phyloP scores from a whole-genome alignment of 1,139 yeast genomes.

The Pichia sp. region DNA sequence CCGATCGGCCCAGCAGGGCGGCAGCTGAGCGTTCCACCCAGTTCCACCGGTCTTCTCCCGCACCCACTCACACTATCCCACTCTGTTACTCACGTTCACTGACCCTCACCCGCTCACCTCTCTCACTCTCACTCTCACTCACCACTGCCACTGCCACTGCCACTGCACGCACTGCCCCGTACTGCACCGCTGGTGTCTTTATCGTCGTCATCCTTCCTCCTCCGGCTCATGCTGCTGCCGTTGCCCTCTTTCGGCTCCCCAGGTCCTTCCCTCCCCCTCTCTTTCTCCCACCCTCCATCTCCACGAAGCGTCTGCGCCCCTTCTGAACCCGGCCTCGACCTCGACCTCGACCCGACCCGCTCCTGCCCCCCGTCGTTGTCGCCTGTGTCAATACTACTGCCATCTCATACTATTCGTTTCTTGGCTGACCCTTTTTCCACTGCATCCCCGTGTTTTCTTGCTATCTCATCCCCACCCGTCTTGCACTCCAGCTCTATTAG shows the following conservation, averaged over 20 bases:
- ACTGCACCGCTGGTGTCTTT: not conserved
- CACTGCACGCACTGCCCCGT: too few relatives aligned
- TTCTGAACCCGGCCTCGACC: not conserved
- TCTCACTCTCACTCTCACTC: too few relatives aligned
- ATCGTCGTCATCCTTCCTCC: too few relatives aligned
- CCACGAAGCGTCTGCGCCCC: not conserved
- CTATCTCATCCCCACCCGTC: not conserved
- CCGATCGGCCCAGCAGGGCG: not conserved
- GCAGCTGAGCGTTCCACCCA: too few relatives aligned
- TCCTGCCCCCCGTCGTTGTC: not conserved
- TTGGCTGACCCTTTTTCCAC: not conserved
- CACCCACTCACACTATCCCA: too few relatives aligned
- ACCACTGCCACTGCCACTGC: too few relatives aligned
- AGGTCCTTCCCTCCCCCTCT: not conserved
- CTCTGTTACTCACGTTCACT: too few relatives aligned
- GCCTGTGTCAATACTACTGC: not conserved
- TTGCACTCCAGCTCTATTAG: not conserved
- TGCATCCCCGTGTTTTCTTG: not conserved
- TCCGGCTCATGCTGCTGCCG: too few relatives aligned
- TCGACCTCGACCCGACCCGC: not conserved
- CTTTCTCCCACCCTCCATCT: not conserved
- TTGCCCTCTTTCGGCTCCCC: too few relatives aligned
- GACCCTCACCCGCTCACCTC: too few relatives aligned
- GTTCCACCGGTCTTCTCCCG: too few relatives aligned
- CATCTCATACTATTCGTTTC: not conserved